Conservation (phyloP, 108 stramenopile species). For the Nitzschia sp. region DNA sequence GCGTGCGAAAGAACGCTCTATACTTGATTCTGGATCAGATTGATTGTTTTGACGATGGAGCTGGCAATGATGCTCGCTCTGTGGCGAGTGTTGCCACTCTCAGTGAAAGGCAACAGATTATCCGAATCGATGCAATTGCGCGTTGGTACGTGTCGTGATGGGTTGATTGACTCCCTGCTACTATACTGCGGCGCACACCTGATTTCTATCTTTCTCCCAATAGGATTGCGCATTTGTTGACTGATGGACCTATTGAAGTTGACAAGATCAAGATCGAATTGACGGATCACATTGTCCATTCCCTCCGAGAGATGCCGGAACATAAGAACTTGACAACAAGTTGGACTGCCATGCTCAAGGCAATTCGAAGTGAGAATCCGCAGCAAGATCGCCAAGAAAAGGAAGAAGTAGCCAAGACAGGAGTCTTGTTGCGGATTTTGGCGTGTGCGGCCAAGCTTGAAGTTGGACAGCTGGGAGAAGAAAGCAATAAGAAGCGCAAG, state of each 20-base stretch:
- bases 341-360: constrained; percentile 78
- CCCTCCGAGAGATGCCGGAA: constrained; percentile 71
- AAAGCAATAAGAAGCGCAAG: constrained; percentile 13
- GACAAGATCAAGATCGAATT: constrained; percentile 66
- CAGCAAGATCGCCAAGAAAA: constrained; percentile 26
- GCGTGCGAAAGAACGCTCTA: constrained; percentile 66
- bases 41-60: constrained; percentile 79
- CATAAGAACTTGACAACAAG: constrained; percentile 59
- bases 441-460: constrained; percentile 61
- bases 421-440: constrained; percentile 75
- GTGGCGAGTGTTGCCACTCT: constrained; percentile 2
- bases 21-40: constrained; percentile 86
- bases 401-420: constrained; percentile 66
- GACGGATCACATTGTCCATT: constrained; percentile 71
- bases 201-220: neutral
- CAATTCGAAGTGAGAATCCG: constrained; percentile 62
- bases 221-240: constrained; percentile 64
- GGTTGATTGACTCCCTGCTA: neutral
- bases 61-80: constrained; percentile 34
- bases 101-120: constrained; percentile 43
- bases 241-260: constrained; percentile 59
- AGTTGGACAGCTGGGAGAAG: constrained; percentile 28
- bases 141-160: constrained; percentile 23
- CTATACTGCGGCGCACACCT: neutral
- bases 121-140: constrained; percentile 30